phyloP scores from a whole-genome alignment of 2,329 filamentous ascomycete genomes.

The Epichloe glyceriae region DNA sequence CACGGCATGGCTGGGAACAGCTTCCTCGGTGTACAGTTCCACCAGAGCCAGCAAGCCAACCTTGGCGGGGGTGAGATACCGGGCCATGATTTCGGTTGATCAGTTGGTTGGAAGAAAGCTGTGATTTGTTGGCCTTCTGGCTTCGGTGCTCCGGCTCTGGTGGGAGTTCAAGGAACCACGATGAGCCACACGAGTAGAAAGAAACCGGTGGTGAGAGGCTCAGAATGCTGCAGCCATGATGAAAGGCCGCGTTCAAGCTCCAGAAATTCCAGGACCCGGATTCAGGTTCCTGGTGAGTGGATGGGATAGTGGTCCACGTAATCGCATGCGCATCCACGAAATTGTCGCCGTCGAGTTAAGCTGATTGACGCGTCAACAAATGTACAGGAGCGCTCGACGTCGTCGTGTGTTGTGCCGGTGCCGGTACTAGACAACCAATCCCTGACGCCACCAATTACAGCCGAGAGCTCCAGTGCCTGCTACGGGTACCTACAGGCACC shows the following conservation, averaged over 20 bases:
- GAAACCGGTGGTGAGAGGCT: not conserved
- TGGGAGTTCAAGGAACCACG: not conserved
- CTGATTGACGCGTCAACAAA: not conserved
- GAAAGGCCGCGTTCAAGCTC: not conserved
- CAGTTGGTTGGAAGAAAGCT: too few species aligned
- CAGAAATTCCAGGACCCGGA: too few species aligned
- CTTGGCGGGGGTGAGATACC: constrained; percentile 80
- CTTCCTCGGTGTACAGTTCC: constrained; percentile 64
- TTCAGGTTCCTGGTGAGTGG: not conserved
- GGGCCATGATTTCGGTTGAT: constrained; percentile 45
- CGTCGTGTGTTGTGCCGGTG: not conserved
- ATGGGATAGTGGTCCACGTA: not conserved
- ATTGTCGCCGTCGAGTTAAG: not conserved
- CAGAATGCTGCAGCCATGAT: not conserved
- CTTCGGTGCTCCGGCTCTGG: not conserved
- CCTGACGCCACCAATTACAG: too few species aligned
- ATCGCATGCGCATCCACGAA: not conserved
- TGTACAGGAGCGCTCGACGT: not conserved
- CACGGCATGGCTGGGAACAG: constrained; percentile 55
- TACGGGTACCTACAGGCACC: too few species aligned
- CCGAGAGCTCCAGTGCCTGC: too few species aligned
- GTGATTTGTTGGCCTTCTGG: not conserved
- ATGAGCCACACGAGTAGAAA: not conserved
- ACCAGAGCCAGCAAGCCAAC: constrained; percentile 70
- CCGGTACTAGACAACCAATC: too few species aligned